Evolutionary conservation across 805 yeast species (phyloP), one percentile per base, ranked within the genome.

Genomic region (Candida sanyiensis): DNA sequence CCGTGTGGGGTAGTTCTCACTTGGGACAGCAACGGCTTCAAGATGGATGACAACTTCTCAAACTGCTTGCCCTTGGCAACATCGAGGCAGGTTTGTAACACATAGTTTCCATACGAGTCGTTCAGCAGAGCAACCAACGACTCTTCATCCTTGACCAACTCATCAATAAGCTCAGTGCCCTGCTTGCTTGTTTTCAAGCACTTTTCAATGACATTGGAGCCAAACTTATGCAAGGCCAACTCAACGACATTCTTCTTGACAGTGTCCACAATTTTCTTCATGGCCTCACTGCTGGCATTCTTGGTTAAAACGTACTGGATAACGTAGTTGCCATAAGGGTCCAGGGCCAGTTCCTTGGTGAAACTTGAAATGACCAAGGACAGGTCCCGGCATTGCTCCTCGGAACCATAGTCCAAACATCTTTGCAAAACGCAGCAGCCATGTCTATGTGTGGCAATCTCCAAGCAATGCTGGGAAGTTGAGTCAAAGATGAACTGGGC

Each of bases 351-450:
- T 26, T 69, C 70, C 33, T 80, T 72, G 27, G 94, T 78, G 52
- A 80, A 70, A 37, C 69, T 70, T 16, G 93, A 83, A 32, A 90
- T 80, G 46, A 74, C 75, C 20, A 69, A 57, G 18, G 87, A 79
- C 39, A 93, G 69, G 43, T 73, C 77, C 46, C 69, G 68, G 40
- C 87, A 73, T 61, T 93, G 97, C 28, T 63, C 69, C 4, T 64
- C 63, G 17, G 79, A 73, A 4, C 97, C 97, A 60, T 83, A 85
- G 61, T 93, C 97, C 51, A 93, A 72, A 61, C 97, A 89, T 52
- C 97, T 75, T 64, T 90, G 98, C 42, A 90, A 69, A 19, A 90
- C 97, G 62, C 97, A 90, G 65, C 98, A 93, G 6, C 97, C 98
- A 57, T 93, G 97, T 55, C 96, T 76, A 56, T 93, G 97, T 33